Base-by-base conservation (phyloP, 805 yeast species). In the Alloascoidea hylecoeti region DNA sequence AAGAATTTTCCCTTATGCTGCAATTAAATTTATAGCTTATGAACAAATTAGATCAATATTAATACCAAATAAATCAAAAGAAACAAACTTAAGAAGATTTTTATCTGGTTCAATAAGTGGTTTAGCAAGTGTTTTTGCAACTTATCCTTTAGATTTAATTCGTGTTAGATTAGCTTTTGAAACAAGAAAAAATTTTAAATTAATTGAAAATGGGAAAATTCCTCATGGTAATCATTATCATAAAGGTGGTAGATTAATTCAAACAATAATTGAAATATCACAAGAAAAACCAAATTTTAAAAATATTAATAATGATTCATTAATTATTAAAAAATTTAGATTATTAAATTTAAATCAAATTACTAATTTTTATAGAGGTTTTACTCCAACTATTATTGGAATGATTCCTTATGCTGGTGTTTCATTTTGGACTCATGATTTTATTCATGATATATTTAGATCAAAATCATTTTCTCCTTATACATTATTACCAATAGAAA, bases 341-440 rank as follows among this genome's bases (percentile, higher is more conserved):
- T n/a, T n/a, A n/a, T n/a, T n/a, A n/a, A n/a, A n/a, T n/a, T n/a
- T 47, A 23, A 54, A 44, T 41, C 55, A 44, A 42, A 44, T 71
- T 9, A 59, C 72, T 38, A 89, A 88, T 60, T 92, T 88, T 56
- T 92, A 89, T 59, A 68, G 96, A 41, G 98, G 98, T 2, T 92
- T 89, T 57, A 72, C 81, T 5, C 95, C 98, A 15, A 92, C 98
- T 0, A 77, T 92, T 34, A 50, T 88, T 32, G 98, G 98, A 6
- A 88, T 92, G 95, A 68, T 92, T 16, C 98, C 98, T 1, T 92
- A 92, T 54, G 98, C 98, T 1, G 98, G 98, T 6, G 96, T 89
- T 3, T 83, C 96, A 3, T 92, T 92, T 51, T 82, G 86, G 60
- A 83, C 95, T 3, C 97, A 92, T 57, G 98, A 92, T 60, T 55